These are phyloP conservation scores for Acanthamoeba castellanii DNA, from an alignment of 208 protist genomes.

Conservation along the genomic window DNA sequence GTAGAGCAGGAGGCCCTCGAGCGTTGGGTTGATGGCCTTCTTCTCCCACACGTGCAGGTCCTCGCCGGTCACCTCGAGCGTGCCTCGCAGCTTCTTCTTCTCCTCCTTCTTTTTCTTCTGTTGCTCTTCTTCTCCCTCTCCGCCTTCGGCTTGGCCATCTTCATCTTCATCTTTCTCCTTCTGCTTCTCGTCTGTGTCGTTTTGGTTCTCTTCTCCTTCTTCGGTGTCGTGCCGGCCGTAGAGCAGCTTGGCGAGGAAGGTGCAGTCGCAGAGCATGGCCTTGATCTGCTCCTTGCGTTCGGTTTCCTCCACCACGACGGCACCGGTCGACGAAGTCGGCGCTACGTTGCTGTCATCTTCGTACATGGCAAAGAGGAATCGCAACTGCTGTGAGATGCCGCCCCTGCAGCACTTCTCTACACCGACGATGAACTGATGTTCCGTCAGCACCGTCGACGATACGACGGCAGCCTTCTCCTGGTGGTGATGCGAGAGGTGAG, in stretches of 20 bases:
- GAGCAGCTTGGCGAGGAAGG: conserved; percentile 53
- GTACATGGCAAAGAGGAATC: conserved; percentile 70
- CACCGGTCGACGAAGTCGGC: not conserved
- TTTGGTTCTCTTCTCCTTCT: not conserved
- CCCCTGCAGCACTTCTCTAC: conserved; percentile 52
- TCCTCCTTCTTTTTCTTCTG: not conserved
- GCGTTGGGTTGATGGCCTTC: conserved; percentile 46
- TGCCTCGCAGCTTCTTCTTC: not conserved
- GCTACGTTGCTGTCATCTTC: conserved; percentile 29
- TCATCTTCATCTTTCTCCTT: not conserved
- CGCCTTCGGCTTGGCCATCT: not conserved
- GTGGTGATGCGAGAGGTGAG: not conserved
- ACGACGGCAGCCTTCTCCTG: not conserved
- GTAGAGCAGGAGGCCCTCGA: conserved; percentile 44
- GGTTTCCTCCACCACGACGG: not conserved
- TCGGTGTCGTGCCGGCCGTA: conserved; percentile 38
- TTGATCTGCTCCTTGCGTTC: conserved; percentile 63
- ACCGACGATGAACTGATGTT: conserved; percentile 61
- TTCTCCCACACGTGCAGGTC: conserved; percentile 60
- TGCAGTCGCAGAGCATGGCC: conserved; percentile 61
- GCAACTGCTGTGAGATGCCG: conserved; percentile 61
- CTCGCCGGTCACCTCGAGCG: conserved; percentile 9
- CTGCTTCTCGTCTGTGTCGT: not conserved
- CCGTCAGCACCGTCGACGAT: not conserved
- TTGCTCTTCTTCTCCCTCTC: not conserved